Evolutionary conservation across 2,329 filamentous ascomycete genomes (phyloP).

Genomic region (Hansfordia pulvinata): DNA sequence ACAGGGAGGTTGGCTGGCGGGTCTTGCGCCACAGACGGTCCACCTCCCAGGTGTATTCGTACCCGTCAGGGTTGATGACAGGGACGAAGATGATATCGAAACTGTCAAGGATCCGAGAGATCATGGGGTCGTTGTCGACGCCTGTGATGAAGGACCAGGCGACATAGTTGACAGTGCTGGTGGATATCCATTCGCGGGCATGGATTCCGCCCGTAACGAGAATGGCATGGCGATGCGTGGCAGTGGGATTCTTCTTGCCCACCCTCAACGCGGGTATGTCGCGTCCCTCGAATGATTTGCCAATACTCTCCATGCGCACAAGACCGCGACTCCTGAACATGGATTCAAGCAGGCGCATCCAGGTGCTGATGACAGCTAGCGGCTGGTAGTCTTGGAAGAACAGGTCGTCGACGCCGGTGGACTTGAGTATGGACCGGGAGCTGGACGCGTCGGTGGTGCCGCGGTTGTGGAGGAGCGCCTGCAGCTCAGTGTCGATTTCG

Average conservation of each 20-base stretch:
- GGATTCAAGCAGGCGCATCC: slow-evolving; percentile 81
- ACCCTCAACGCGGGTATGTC: slow-evolving; percentile 74
- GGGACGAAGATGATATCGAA: slow-evolving; percentile 87
- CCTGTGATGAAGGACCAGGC: slow-evolving; percentile 78
- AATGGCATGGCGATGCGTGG: slow-evolving; percentile 55
- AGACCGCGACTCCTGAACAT: slow-evolving; percentile 65
- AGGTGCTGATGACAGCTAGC: slow-evolving; percentile 66
- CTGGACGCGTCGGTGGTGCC: slow-evolving; percentile 17
- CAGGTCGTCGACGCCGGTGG: slow-evolving; percentile 44
- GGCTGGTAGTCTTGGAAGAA: slow-evolving; percentile 94
- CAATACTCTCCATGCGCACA: slow-evolving; percentile 60
- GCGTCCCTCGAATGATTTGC: slow-evolving; percentile 77
- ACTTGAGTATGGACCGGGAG: too few species aligned
- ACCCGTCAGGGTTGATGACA: slow-evolving; percentile 84
- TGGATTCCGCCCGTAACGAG: slow-evolving; percentile 79
- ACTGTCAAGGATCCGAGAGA: slow-evolving; percentile 66
- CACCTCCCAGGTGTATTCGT: slow-evolving; percentile 83
- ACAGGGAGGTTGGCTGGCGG: slow-evolving; percentile 65
- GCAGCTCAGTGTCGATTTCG: slow-evolving; percentile 8
- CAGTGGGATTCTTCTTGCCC: slow-evolving; percentile 30
- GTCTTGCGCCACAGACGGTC: slow-evolving; percentile 96
- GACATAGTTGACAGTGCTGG: slow-evolving; percentile 79
- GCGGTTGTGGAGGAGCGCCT: slow-evolving; percentile 7
- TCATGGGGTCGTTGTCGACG: slow-evolving; percentile 57
- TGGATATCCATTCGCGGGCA: slow-evolving; percentile 92